These are phyloP conservation scores for Pseudozyma pruni DNA, from an alignment of 1,284 basidiomycete species.

Conservation along the genomic window DNA sequence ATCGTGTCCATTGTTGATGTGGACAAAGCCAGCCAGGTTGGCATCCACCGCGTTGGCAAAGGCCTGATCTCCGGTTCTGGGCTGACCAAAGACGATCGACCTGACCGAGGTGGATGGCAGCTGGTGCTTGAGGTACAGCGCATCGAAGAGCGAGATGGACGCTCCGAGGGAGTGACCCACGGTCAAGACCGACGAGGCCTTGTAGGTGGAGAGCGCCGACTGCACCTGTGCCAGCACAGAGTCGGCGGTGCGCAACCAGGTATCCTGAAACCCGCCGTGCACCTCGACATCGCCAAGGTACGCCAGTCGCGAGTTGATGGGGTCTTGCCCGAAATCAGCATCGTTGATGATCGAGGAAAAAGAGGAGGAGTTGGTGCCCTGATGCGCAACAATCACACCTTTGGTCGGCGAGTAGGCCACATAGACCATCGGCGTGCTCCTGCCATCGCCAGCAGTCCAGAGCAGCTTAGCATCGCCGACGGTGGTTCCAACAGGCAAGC, in stretches of 20 bases:
- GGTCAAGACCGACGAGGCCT: slow-evolving; percentile 40
- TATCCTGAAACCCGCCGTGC: slow-evolving; percentile 59
- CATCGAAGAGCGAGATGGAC: slow-evolving; percentile 50
- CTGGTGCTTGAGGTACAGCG: slow-evolving; percentile 49
- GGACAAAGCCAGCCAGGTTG: slow-evolving; percentile 46
- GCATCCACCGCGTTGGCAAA: slow-evolving; percentile 54
- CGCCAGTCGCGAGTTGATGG: slow-evolving; percentile 37
- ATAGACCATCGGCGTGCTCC: slow-evolving; percentile 37
- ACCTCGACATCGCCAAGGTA: slow-evolving; percentile 44
- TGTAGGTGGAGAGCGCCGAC: slow-evolving; percentile 37
- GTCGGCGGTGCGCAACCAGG: slow-evolving; percentile 51
- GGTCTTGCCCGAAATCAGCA: slow-evolving; percentile 32
- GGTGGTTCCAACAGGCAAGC: slow-evolving; percentile 22
- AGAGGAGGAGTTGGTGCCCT: slow-evolving; percentile 55
- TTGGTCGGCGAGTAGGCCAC: slow-evolving; percentile 50
- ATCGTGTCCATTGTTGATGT: slow-evolving; percentile 55
- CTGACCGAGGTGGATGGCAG: slow-evolving; percentile 27
- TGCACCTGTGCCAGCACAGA: slow-evolving; percentile 43
- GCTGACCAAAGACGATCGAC: slow-evolving; percentile 55
- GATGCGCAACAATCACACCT: slow-evolving; percentile 54
- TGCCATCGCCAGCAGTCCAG: slow-evolving; percentile 52
- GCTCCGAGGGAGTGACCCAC: slow-evolving; percentile 62
- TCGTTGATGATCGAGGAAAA: slow-evolving; percentile 51
- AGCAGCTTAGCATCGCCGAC: slow-evolving; percentile 52
- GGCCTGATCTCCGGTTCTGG: slow-evolving; percentile 49